These are phyloP conservation scores for Wickerhamomyces chambardii DNA, from an alignment of 805 yeast species.

Conservation along the genomic window DNA sequence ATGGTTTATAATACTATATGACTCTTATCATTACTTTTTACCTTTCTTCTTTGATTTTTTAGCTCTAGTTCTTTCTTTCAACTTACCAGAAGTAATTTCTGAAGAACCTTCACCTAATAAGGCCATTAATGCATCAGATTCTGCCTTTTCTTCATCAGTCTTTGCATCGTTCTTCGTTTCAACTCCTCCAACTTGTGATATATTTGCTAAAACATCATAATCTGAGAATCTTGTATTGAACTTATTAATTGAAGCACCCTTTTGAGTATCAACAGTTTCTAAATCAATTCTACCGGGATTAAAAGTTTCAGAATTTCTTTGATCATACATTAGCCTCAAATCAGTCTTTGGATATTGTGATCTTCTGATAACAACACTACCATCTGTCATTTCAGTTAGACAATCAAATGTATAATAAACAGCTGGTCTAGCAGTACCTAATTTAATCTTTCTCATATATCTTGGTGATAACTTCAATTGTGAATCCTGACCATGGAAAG, in stretches of 20 bases:
- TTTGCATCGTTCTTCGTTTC: constrained; percentile 7
- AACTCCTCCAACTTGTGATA: too few relatives aligned
- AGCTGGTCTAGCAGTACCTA: constrained; percentile 91
- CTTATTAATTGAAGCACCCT: constrained; percentile 71
- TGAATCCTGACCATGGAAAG: background rate
- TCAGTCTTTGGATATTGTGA: constrained; percentile 87
- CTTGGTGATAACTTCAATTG: constrained; percentile 27
- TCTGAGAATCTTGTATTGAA: constrained; percentile 36
- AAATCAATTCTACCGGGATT: constrained; percentile 79
- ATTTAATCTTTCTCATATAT: constrained; percentile 57
- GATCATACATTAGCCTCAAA: constrained; percentile 78
- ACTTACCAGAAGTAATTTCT: background rate
- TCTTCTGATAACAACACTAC: constrained; percentile 77
- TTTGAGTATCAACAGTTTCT: constrained; percentile 66
- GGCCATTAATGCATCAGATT: background rate
- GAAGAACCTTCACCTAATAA: background rate
- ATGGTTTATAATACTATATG: too few relatives aligned
- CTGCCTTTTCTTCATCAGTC: constrained; percentile 9
- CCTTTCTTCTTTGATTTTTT: background rate
- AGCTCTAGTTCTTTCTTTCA: background rate
- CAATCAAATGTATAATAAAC: constrained; percentile 87
- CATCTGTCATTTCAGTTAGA: constrained; percentile 86
- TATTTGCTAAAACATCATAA: constrained; percentile 19
- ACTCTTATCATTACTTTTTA: too few relatives aligned
- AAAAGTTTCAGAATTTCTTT: constrained; percentile 82